These are phyloP conservation scores for Solanum habrochaites DNA, from an alignment of 257 asterid genomes.

Conservation along the genomic window DNA sequence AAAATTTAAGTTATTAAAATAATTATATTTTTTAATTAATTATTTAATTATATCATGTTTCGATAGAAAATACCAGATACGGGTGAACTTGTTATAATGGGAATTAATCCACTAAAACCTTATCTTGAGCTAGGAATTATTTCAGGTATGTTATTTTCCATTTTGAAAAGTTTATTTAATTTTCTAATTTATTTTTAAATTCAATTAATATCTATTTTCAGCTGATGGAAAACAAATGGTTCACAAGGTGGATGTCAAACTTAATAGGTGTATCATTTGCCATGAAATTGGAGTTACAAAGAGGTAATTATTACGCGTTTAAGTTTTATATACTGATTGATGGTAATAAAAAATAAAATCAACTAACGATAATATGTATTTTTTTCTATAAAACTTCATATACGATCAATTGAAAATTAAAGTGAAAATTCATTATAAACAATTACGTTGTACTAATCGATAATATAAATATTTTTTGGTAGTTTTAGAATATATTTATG, in stretches of 20 bases:
- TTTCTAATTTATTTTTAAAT: not conserved
- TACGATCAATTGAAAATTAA: not conserved
- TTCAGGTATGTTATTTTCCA: constrained; percentile 25
- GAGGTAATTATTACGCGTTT: constrained; percentile 11
- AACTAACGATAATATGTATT: not conserved
- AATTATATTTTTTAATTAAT: not conserved
- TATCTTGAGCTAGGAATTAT: constrained; percentile 49
- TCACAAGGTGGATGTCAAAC: constrained; percentile 51
- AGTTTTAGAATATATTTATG: not conserved
- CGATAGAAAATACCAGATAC: constrained; percentile 34
- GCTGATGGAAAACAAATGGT: constrained; percentile 48
- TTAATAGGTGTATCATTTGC: constrained; percentile 47
- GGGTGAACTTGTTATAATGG: constrained; percentile 52
- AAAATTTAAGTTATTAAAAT: not conserved
- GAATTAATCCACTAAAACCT: constrained; percentile 34
- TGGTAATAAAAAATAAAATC: too few relatives aligned
- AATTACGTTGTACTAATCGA: not conserved
- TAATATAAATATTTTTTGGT: not conserved
- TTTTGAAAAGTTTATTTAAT: not conserved
- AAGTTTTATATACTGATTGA: not conserved
- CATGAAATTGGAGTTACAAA: constrained; percentile 55
- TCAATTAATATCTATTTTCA: not conserved
- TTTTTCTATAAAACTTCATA: not conserved
- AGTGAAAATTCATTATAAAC: not conserved
- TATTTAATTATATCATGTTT: not conserved